Percentiles rank a stretch among this genome's conserved stretches.
Evolutionary conservation across 2,329 filamentous ascomycete species (phyloP).

Genomic region (Juglanconis juglandina): DNA sequence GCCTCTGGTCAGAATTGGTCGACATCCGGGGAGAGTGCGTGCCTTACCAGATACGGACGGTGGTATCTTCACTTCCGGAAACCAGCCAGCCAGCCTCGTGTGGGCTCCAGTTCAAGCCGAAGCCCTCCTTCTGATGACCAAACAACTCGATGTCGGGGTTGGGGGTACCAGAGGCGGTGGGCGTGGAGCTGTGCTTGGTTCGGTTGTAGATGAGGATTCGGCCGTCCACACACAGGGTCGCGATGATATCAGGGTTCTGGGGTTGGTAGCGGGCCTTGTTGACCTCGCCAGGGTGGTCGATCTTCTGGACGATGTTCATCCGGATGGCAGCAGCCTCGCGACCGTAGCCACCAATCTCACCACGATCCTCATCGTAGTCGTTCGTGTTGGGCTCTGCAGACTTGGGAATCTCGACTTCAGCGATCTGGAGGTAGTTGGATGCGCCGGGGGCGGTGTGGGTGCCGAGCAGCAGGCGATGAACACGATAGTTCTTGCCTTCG

Average conservation of each 20-base stretch:
- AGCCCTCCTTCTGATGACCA: constrained; percentile 86
- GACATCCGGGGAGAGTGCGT: background rate
- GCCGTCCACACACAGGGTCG: constrained; percentile 84
- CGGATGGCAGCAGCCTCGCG: constrained; percentile 73
- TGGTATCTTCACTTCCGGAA: constrained; percentile 88
- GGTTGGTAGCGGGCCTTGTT: constrained; percentile 98
- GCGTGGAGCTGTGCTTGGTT: constrained; percentile 75
- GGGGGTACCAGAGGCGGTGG: constrained; percentile 66
- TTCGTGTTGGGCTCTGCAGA: constrained; percentile 67
- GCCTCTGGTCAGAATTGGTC: constrained; percentile 1
- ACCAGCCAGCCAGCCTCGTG: constrained; percentile 77
- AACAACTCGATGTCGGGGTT: constrained; percentile 80
- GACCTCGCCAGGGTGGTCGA: constrained; percentile 93
- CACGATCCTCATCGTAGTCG: constrained; percentile 87
- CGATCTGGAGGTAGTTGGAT: constrained; percentile 91
- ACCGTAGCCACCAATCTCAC: constrained; percentile 91
- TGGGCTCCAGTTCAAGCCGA: constrained; percentile 89
- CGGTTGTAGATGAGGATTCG: constrained; percentile 91
- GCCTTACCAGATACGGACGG: constrained; percentile 83
- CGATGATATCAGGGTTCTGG: constrained; percentile 94
- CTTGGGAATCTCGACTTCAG: constrained; percentile 89
- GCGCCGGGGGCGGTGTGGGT: constrained; percentile 88
- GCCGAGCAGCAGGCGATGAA: constrained; percentile 86
- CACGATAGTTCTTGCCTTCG: constrained; percentile 80
- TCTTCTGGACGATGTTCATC: constrained; percentile 91